Conservation (phyloP, 306 rosid species). For the Begonia loranthoides region DNA sequence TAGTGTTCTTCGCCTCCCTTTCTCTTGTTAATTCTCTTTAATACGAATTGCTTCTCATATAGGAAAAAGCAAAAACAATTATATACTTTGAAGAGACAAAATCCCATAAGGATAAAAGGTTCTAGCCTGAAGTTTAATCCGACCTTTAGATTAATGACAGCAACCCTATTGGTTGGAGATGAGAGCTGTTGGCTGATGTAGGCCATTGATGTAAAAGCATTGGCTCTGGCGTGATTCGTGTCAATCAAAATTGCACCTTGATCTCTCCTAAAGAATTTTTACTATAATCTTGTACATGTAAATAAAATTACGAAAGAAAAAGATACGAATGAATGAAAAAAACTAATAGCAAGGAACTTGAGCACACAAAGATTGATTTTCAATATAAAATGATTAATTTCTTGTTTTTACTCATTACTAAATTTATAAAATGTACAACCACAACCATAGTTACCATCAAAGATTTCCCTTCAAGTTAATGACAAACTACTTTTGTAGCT, state of each 20-base stretch:
- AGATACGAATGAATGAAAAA: constrained; percentile 14
- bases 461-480: constrained; percentile 57
- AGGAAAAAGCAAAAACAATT: too few relatives aligned
- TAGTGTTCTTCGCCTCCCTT: too few relatives aligned
- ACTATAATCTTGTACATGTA: constrained; percentile 64
- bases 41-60: too few relatives aligned
- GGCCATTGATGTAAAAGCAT: constrained; percentile 68
- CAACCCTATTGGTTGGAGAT: constrained; percentile 56
- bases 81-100: too few relatives aligned
- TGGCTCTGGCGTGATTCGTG: constrained; percentile 63
- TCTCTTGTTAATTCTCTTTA: too few relatives aligned
- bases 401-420: too few relatives aligned
- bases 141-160: constrained; percentile 70
- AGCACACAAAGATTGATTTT: too few relatives aligned
- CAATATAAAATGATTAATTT: too few relatives aligned
- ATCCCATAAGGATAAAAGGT: too few relatives aligned
- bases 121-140: background rate
- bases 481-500: constrained; percentile 41
- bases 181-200: constrained; percentile 59
- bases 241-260: constrained; percentile 57
- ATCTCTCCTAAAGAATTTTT: constrained; percentile 46
- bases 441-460: too few relatives aligned
- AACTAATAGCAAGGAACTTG: constrained; percentile 1
- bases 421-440: too few relatives aligned
- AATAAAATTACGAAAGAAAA: constrained; percentile 13